Conservation (phyloP, 2,329 filamentous ascomycete genomes). For the Emergomyces africanus region DNA sequence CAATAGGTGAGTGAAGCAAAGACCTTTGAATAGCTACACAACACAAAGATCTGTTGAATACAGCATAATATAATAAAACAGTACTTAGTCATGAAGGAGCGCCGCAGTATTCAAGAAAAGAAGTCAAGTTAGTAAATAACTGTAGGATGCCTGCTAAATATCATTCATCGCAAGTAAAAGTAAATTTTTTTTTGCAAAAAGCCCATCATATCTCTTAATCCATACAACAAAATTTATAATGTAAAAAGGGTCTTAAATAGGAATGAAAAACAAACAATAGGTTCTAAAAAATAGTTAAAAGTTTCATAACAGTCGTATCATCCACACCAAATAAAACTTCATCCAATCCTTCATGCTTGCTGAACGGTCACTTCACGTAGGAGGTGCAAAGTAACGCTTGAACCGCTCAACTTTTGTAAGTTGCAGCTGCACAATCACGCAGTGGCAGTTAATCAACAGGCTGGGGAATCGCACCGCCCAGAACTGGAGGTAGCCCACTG, state of each 20-base stretch:
- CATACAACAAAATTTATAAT: background rate
- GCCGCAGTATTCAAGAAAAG: no score
- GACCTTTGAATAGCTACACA: no score
- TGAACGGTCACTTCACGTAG: constrained; percentile 14
- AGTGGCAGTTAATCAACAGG: constrained; percentile 66
- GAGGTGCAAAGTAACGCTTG: constrained; percentile 29
- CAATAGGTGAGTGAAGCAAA: no score
- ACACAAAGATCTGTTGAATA: no score
- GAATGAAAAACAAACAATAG: no score
- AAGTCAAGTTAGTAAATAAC: no score
- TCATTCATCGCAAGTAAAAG: no score
- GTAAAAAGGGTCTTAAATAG: background rate
- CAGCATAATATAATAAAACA: no score
- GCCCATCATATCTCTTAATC: background rate
- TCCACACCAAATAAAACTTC: background rate
- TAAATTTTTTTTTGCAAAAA: background rate
- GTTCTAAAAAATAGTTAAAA: background rate
- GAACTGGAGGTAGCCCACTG: constrained; percentile 70
- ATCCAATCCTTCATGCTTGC: background rate
- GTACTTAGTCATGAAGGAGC: no score
- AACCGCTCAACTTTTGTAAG: constrained; percentile 37
- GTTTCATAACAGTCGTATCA: background rate
- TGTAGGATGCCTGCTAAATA: no score
- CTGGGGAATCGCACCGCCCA: constrained; percentile 72
- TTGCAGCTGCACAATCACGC: constrained; percentile 53